These are phyloP conservation scores for Teratosphaeria destructans DNA, from an alignment of 2,329 filamentous ascomycete genomes.

Conservation along the genomic window DNA sequence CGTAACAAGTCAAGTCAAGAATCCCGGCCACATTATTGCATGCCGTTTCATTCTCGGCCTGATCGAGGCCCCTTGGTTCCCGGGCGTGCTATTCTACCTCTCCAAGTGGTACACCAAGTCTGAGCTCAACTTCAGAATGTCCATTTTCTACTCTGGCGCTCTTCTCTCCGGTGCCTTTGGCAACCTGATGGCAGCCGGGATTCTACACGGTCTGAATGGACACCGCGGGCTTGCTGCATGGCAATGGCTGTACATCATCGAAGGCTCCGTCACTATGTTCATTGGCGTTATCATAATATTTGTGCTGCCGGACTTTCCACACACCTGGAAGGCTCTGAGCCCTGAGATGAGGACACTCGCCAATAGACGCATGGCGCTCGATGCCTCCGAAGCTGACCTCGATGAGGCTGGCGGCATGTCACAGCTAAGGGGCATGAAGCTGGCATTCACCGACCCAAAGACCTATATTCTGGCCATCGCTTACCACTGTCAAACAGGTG, in stretches of 20 bases:
- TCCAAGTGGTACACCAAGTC: conserved; percentile 59
- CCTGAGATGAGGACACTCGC: conserved; percentile 39
- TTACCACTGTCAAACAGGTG: conserved; percentile 38
- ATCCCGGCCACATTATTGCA: conserved; percentile 19
- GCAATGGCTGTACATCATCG: conserved; percentile 56
- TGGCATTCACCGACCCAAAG: conserved; percentile 42
- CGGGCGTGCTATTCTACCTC: conserved; percentile 47
- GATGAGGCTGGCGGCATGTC: conserved; percentile 39
- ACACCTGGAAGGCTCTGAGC: conserved; percentile 32
- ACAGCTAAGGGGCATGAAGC: conserved; percentile 40
- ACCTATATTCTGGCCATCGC: conserved; percentile 39
- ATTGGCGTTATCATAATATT: conserved; percentile 24
- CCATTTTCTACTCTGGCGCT: conserved; percentile 56
- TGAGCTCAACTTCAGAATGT: conserved; percentile 56
- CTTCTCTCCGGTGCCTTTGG: conserved; percentile 64
- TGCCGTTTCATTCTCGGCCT: conserved; percentile 55
- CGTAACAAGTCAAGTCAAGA: conserved; percentile 20
- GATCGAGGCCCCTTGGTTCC: conserved; percentile 40
- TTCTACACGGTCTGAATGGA: conserved; percentile 55
- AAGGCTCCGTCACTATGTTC: conserved; percentile 54
- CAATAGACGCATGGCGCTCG: conserved; percentile 40
- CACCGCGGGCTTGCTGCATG: conserved; percentile 48
- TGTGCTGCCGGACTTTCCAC: conserved; percentile 27
- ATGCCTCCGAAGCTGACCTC: conserved; percentile 40
- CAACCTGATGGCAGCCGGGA: conserved; percentile 49